Conservation (phyloP, 2,329 filamentous ascomycete genomes). For the Aspergillus terreus region DNA sequence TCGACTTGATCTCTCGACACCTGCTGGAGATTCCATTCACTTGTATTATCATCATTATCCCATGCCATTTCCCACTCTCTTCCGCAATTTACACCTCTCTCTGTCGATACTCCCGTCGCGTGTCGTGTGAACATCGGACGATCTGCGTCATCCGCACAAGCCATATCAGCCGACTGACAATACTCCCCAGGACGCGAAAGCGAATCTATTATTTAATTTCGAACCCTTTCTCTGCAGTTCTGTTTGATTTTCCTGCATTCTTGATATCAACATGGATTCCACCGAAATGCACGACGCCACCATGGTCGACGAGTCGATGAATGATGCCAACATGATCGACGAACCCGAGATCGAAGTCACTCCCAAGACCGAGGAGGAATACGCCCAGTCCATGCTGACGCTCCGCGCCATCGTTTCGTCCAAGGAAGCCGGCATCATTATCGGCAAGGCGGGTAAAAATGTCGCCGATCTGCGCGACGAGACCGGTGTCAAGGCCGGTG, state of each 20-base stretch:
- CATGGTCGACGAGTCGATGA: slow-evolving; percentile 59
- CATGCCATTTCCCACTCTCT: background rate
- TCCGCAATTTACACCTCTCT: background rate
- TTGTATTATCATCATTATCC: background rate
- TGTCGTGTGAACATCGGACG: background rate
- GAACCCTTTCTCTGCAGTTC: background rate
- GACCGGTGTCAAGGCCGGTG: slow-evolving; percentile 94
- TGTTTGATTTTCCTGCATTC: slow-evolving; percentile 1
- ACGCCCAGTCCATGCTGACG: slow-evolving; percentile 86
- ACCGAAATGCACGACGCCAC: slow-evolving; percentile 55
- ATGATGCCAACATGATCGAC: slow-evolving; percentile 63
- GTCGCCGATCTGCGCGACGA: slow-evolving; percentile 95
- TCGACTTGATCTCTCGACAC: background rate
- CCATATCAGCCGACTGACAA: background rate
- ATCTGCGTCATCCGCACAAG: background rate
- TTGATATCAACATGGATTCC: slow-evolving; percentile 60
- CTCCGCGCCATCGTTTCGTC: slow-evolving; percentile 96
- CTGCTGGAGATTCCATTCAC: background rate
- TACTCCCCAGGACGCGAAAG: background rate
- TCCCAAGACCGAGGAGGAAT: slow-evolving; percentile 95
- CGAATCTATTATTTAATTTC: background rate
- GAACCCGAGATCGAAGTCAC: slow-evolving; percentile 67
- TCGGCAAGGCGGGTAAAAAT: slow-evolving; percentile 97
- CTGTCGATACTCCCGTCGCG: background rate
- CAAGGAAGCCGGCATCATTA: slow-evolving; percentile 98